These are phyloP conservation scores for Aspergillus alliaceus DNA, from an alignment of 2,329 filamentous ascomycete species.

Conservation along the genomic window DNA sequence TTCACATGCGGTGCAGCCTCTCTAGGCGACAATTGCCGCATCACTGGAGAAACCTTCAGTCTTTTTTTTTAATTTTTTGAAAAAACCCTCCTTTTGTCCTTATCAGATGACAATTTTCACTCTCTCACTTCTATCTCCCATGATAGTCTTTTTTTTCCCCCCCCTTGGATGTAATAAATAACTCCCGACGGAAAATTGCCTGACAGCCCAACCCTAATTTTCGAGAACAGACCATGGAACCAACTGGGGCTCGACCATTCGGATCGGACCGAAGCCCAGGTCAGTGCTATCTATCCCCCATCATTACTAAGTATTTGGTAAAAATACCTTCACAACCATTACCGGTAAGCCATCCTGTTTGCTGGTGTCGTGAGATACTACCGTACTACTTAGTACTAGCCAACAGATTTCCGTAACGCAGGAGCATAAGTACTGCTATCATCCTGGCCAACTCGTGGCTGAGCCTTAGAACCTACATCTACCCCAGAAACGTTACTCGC, in stretches of 20 bases:
- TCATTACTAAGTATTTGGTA: too few relatives aligned
- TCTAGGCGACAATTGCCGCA: neutral
- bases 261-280: constrained; percentile 19
- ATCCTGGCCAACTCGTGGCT: neutral
- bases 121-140: too few relatives aligned
- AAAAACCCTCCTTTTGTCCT: too few relatives aligned
- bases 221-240: constrained; percentile 12
- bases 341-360: neutral
- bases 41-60: neutral
- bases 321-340: too few relatives aligned
- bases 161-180: too few relatives aligned
- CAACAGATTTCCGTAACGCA: too few relatives aligned
- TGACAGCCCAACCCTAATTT: too few relatives aligned
- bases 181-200: neutral
- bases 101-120: neutral
- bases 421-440: neutral
- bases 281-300: too few relatives aligned
- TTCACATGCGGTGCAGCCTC: neutral
- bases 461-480: neutral
- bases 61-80: too few relatives aligned
- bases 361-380: too few relatives aligned
- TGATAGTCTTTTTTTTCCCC: too few relatives aligned
- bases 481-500: neutral
- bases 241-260: constrained; percentile 9
- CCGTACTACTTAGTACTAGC: too few relatives aligned